Conservation (phyloP, 306 rosid genomes). For the Senna tora region DNA sequence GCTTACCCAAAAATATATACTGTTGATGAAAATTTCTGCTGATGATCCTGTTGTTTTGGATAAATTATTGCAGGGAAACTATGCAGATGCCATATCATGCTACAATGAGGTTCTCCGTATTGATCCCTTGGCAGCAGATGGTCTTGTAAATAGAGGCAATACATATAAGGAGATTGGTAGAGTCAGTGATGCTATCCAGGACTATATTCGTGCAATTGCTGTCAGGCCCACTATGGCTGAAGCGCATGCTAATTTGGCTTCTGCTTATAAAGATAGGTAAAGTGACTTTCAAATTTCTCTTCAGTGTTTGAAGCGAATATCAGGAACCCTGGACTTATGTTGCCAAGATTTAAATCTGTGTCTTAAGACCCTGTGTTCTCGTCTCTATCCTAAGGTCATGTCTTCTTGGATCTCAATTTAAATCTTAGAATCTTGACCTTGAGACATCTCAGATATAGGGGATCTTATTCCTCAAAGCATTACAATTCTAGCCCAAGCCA, state of each 20-base stretch:
- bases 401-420: neutral
- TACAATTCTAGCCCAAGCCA: neutral
- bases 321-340: neutral
- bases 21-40: neutral
- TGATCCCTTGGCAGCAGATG: slow-evolving; percentile 98
- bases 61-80: slow-evolving; percentile 71
- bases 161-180: slow-evolving; percentile 97
- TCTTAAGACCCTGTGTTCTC: neutral
- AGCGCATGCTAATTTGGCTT: slow-evolving; percentile 99
- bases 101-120: slow-evolving; percentile 97
- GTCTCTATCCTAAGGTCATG: too few relatives aligned
- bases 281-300: slow-evolving; percentile 1
- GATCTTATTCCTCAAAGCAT: too few relatives aligned
- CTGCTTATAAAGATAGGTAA: slow-evolving; percentile 98
- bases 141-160: slow-evolving; percentile 98
- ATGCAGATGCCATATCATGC: slow-evolving; percentile 96
- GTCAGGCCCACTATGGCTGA: slow-evolving; percentile 94
- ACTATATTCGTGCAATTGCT: slow-evolving; percentile 75
- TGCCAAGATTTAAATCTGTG: neutral
- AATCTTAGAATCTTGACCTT: neutral
- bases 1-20: neutral
- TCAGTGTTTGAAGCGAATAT: too few relatives aligned
- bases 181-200: slow-evolving; percentile 95
- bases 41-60: slow-evolving; percentile 15
- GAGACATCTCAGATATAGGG: neutral